Conservation (phyloP, 345 rosid genomes). For the Salix viminalis region DNA sequence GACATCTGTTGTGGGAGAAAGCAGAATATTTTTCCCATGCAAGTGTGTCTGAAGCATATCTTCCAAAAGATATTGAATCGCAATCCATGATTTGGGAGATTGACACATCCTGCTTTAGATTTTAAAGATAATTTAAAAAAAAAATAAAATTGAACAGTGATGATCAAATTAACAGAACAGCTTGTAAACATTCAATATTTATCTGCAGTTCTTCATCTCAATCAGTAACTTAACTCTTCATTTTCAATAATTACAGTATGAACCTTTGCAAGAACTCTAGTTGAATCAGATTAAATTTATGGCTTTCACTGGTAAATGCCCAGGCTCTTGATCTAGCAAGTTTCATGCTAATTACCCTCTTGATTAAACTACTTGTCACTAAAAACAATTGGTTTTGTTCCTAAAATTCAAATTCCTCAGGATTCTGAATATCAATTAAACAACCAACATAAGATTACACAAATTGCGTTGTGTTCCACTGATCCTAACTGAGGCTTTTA, state of each 20-base stretch:
- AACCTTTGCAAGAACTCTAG: not conserved
- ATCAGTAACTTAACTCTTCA: not conserved
- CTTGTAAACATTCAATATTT: not conserved
- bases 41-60: constrained; percentile 19
- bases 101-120: constrained; percentile 4
- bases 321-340: not conserved
- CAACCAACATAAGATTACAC: not conserved
- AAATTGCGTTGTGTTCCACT: not conserved
- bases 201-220: not conserved
- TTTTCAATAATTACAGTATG: not conserved
- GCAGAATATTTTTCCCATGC: constrained; percentile 29
- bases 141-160: not conserved
- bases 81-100: constrained; percentile 11
- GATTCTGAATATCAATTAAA: too few relatives aligned
- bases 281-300: not conserved
- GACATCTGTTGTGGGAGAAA: constrained; percentile 20
- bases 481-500: not conserved
- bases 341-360: not conserved
- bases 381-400: not conserved
- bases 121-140: not conserved
- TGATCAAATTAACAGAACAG: not conserved
- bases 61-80: constrained; percentile 24
- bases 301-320: not conserved
- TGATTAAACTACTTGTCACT: not conserved
- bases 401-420: not conserved